Evolutionary conservation across 352 stramenopile genomes (phyloP).

Genomic region (Pythium angustatum): DNA sequence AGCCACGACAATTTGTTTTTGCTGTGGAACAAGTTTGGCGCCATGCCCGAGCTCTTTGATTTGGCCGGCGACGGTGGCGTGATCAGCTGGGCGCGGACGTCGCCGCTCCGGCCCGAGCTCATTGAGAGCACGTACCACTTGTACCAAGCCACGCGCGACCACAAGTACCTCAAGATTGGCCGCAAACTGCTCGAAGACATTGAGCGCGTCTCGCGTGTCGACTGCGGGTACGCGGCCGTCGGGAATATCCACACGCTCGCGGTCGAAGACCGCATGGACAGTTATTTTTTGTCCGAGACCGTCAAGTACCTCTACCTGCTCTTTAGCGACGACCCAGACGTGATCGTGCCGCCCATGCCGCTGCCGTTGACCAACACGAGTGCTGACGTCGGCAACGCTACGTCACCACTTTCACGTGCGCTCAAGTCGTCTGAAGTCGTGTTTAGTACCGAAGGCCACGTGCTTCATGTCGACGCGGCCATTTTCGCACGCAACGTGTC

Average conservation of each 20-base stretch:
- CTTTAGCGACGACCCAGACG: slow-evolving; percentile 92
- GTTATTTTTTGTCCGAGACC: slow-evolving; percentile 98
- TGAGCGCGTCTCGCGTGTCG: slow-evolving; percentile 79
- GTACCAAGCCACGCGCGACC: slow-evolving; percentile 88
- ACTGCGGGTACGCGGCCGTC: slow-evolving; percentile 93
- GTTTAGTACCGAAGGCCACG: slow-evolving; percentile 84
- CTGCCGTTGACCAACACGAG: background rate
- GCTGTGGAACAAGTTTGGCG: slow-evolving; percentile 94
- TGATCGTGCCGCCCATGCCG: slow-evolving; percentile 57
- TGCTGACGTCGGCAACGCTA: background rate
- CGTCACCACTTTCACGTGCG: too few species aligned
- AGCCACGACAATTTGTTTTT: slow-evolving; percentile 94
- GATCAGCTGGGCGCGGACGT: slow-evolving; percentile 80
- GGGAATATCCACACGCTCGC: slow-evolving; percentile 88
- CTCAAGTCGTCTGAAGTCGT: slow-evolving; percentile 73
- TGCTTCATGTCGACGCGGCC: slow-evolving; percentile 61
- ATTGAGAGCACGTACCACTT: slow-evolving; percentile 97
- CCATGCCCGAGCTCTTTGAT: slow-evolving; percentile 95
- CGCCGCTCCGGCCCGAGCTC: slow-evolving; percentile 96
- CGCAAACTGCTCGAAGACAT: slow-evolving; percentile 89
- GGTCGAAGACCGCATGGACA: slow-evolving; percentile 98
- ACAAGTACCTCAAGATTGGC: slow-evolving; percentile 90
- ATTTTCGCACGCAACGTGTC: slow-evolving; percentile 45
- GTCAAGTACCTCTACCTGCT: slow-evolving; percentile 99
- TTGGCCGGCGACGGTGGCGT: slow-evolving; percentile 49